Evolutionary conservation across 257 asterid species (phyloP), one percentile per base, ranked within the genome.

Genomic region (Jaltomata sinuosa): DNA sequence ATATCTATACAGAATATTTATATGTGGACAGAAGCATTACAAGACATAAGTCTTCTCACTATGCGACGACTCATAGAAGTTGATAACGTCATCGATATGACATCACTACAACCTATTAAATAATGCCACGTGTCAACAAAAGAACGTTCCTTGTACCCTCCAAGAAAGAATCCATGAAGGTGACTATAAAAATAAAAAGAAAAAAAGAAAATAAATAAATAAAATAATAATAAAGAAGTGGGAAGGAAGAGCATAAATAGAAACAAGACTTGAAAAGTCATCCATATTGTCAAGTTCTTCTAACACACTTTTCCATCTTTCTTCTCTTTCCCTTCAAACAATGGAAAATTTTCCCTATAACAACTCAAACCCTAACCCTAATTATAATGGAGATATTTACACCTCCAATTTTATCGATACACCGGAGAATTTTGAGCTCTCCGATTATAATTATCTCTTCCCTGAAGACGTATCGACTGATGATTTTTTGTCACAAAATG

Each of bases 301-400:
- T 18, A 47, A 42, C 11, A 76, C n/a, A 27, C 53, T 27, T 64
- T 49, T 9, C 21, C 10, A 42, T 16, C 74, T 31, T 27, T 16
- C 74, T 31, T 27, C 31, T 77, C 62, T 54, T 49, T 54, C 31
- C 57, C 6, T 11, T 27, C 59, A 52, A 49, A 31, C 42, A 86
- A 84, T 72, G 89, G 83, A 82, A 7, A 62, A 15, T 61, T 54
- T 74, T 14, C 84, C 71, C 19, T n/a, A 34, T 22, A 22, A 11
- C 50, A 62, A 69, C 62, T 80, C 84, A 76, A 86, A 76, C 86
- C 87, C 86, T 83, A 84, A 80, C 83, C 83, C 87, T 84, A 50
- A 54, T n/a, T n/a, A n/a, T 83, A 62, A 32, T 57, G 79, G 38
- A 16, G 18, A 12, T 29, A 27, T 79, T 2, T 5, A 45, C 42